These are phyloP conservation scores for Cruciata laevipes DNA, from an alignment of 257 asterid genomes.

Conservation along the genomic window DNA sequence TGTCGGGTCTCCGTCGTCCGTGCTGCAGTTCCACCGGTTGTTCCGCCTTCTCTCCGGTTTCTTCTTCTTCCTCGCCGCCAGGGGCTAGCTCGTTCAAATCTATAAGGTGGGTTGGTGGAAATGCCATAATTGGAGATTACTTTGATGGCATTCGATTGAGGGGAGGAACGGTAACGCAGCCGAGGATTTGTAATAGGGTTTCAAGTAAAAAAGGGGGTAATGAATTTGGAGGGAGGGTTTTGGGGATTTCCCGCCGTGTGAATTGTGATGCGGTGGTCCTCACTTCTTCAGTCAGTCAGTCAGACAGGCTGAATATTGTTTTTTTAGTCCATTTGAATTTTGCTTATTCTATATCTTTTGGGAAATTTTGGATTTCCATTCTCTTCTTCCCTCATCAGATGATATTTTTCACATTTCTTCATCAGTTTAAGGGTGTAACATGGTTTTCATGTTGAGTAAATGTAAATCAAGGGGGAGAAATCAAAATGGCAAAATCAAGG, in stretches of 20 bases:
- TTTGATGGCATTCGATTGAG: background rate
- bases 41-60: background rate
- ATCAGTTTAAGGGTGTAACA: too few species aligned
- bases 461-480: too few species aligned
- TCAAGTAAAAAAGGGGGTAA: slow-evolving; percentile 5
- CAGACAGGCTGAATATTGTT: background rate
- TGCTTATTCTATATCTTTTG: background rate
- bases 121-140: slow-evolving; percentile 26
- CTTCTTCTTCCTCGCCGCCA: background rate
- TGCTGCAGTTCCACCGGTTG: slow-evolving; percentile 2
- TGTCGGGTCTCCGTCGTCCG: background rate
- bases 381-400: background rate
- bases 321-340: slow-evolving; percentile 3
- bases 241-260: slow-evolving; percentile 63
- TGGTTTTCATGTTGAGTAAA: background rate
- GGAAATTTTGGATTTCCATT: background rate
- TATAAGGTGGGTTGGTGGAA: slow-evolving; percentile 31
- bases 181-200: slow-evolving; percentile 29
- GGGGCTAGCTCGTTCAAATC: background rate
- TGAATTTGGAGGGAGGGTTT: slow-evolving; percentile 24
- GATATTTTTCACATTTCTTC: background rate
- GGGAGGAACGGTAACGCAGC: slow-evolving; percentile 11
- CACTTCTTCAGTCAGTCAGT: background rate
- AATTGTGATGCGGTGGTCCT: slow-evolving; percentile 1
- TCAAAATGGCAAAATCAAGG: too few species aligned